These are phyloP conservation scores for Protea cynaroides DNA, from an alignment of 164 flowering plant species.

Conservation along the genomic window DNA sequence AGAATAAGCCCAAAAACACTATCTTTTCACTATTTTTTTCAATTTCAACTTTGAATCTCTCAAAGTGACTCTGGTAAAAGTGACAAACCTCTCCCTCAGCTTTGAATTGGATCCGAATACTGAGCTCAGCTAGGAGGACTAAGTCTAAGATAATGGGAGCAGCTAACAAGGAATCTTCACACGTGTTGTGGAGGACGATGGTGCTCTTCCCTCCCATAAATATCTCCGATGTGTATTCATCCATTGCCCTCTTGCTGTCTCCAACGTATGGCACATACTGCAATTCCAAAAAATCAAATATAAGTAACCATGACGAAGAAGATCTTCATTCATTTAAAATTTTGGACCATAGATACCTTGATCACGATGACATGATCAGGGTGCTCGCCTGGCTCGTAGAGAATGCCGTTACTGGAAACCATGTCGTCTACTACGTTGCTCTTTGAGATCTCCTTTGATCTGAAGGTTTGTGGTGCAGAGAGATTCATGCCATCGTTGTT, in stretches of 20 bases:
- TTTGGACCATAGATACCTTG: constrained; percentile 42
- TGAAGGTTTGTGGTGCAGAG: constrained; percentile 98
- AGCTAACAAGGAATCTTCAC: constrained; percentile 95
- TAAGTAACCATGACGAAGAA: background rate
- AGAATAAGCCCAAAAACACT: constrained; percentile 1
- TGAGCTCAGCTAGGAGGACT: constrained; percentile 95
- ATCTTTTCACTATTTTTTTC: no score
- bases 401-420: constrained; percentile 94
- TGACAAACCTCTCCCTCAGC: constrained; percentile 72
- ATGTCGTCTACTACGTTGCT: constrained; percentile 99
- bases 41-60: no score
- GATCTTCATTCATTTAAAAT: background rate
- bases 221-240: constrained; percentile 98
- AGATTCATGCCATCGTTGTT: constrained; percentile 99
- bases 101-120: constrained; percentile 83
- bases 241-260: constrained; percentile 99
- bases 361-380: constrained; percentile 98
- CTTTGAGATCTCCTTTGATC: constrained; percentile 97
- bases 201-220: constrained; percentile 99
- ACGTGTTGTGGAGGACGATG: constrained; percentile 96
- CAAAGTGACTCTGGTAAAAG: no score
- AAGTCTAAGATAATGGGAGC: constrained; percentile 95
- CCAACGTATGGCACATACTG: constrained; percentile 97
- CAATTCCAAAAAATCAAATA: background rate
- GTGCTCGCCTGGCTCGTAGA: constrained; percentile 96